These are phyloP conservation scores for Colletotrichum lupini DNA, from an alignment of 2,329 filamentous ascomycete genomes.

Conservation along the genomic window DNA sequence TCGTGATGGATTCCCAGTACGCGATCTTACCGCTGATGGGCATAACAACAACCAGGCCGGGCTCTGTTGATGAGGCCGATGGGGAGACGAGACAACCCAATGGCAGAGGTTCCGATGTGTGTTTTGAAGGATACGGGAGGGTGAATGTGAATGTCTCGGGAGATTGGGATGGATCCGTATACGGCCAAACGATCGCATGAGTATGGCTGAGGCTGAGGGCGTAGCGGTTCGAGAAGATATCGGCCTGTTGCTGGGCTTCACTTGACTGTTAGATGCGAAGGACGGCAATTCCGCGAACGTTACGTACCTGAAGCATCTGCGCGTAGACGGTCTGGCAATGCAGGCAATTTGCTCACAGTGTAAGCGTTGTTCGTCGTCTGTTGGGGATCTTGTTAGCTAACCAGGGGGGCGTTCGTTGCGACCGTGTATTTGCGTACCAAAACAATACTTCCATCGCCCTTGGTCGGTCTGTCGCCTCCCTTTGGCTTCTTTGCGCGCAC, in stretches of 20 bases:
- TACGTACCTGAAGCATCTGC: conserved; percentile 72
- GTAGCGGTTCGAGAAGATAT: conserved; percentile 75
- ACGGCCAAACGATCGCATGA: conserved; percentile 91
- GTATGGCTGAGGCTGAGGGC: conserved; percentile 84
- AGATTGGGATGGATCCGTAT: conserved; percentile 74
- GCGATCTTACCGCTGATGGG: conserved; percentile 85
- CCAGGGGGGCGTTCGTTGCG: conserved; percentile 4
- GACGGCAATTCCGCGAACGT: conserved; percentile 4
- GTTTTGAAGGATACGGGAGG: conserved; percentile 78
- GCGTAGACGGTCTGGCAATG: conserved; percentile 82
- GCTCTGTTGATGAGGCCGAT: conserved; percentile 80
- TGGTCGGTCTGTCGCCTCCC: conserved; percentile 70
- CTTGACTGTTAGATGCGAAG: conserved; percentile 39
- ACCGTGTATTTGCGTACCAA: conserved; percentile 62
- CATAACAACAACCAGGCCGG: conserved; percentile 88
- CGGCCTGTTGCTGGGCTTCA: conserved; percentile 72
- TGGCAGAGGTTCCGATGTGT: conserved; percentile 77
- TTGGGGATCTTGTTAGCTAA: conserved; percentile 30
- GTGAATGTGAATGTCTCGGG: conserved; percentile 84
- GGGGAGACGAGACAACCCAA: conserved; percentile 85
- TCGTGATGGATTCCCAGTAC: conserved; percentile 96
- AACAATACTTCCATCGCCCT: conserved; percentile 75
- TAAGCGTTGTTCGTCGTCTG: conserved; percentile 89
- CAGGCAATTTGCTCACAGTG: conserved; percentile 84
- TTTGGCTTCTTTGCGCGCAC: conserved; percentile 73